Base-by-base conservation (phyloP, 352 stramenopile species). In the Phytopythium vexans region DNA sequence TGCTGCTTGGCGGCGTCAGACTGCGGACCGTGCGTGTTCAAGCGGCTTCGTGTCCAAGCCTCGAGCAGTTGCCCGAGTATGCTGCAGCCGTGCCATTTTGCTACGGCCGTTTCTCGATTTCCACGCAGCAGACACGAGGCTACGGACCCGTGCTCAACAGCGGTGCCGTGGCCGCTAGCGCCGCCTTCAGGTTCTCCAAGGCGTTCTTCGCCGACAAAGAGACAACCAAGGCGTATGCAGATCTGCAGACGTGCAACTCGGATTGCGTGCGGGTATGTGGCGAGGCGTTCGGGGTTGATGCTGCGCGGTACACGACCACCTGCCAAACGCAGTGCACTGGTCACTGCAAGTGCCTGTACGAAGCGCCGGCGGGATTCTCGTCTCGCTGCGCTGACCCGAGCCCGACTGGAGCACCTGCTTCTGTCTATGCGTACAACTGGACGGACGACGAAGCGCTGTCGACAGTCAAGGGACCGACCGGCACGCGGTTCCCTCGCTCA, bases 291-390 rank as follows among this genome's bases (percentile, higher is more conserved):
- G 75, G 77, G 27, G 68, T 88, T 0, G 77, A 88, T 31, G 68
- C 72, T 4, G 80, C 72, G 38, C 75, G 72, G 15, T 91, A 88
- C 49, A 50, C 56, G 0, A 56, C 21, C 21, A 27, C 21, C 21
- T 27, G 21, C 21, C 21, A 27, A 27, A 27, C 44, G 0, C 54
- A 73, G n/a, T 91, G 79, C 39, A 58, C 51, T 7, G 40, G 58
- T 1, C 49, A 76, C 27, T 91, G 80, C 55, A 86, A 75, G 32
- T 91, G 80, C 41, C 66, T 91, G 51, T 91, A 88, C 43, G 75
- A 88, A 34, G 63, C 86, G 39, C 68, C 73, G 2, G 64, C 54
- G 27, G 77, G 70, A 0, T 83, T 84, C 8, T 27, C 47, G 27
- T 52, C 60, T 12, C 42, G 81, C 4, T 86, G 74, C 48, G 50